Evolutionary conservation across 2,329 filamentous ascomycete genomes (phyloP), one percentile per base, ranked within the genome.

Genomic region (Colletotrichum sublineola): DNA sequence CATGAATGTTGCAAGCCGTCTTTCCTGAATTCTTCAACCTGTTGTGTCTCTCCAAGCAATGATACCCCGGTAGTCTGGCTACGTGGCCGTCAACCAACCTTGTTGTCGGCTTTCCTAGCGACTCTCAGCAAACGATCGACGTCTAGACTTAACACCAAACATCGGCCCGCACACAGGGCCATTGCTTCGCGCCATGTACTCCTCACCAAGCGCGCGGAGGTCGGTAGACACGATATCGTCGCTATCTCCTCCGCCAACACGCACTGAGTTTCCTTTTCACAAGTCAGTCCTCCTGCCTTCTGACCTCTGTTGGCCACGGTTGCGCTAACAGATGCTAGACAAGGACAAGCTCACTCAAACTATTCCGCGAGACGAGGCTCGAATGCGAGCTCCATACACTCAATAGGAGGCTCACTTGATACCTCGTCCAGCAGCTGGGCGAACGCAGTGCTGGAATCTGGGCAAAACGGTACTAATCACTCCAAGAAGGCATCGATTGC

Each of bases 361-460:
- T 78, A 83, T 15, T 78, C 79, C 18, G 86, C 89, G 60, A 87
- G 95, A 79, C 89, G 95, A 81, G 93, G 91, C 74, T 98, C 96
- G 67, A 93, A 91, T 36, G 92, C 95, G 56, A 97, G 95, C 85
- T 98, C 96, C 31, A 90, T 96, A 76, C 91, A 92, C 79, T 98
- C 95, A 42, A 91, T 97, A 79, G 95, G 95, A 73, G 94, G 94
- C n/a, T 88, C 90, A 46, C 84, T 97, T 73, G 94, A 97, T 79
- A 91, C 89, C 11, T 88, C 90, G n/a, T 84, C 88, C 2, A 85
- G 78, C 77, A 86, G 81, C 81, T 86, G 88, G 85, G 84, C 86
- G 72, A 83, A 87, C 73, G 87, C 91, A 20, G 81, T 90, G 18
- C 81, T 86, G 46, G 95, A 97, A 82, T 90, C 91, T n/a, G 91